Percentiles rank a stretch among this genome's conserved stretches.
These are phyloP conservation scores for Entamoeba dispar DNA, from an alignment of 208 protist species.

Conservation along the genomic window DNA sequence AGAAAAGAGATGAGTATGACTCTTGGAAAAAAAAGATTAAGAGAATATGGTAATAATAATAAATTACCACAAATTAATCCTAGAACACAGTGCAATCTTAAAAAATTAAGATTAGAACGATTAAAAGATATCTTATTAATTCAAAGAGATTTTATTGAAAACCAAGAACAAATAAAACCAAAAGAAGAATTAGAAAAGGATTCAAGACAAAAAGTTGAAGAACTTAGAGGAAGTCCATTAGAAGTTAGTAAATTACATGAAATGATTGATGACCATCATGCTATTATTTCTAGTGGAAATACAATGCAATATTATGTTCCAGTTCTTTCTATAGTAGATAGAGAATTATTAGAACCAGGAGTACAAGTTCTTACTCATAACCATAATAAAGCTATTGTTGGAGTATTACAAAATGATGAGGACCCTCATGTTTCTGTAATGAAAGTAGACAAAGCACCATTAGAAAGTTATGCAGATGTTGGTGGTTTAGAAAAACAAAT, in stretches of 20 bases:
- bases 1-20: neutral
- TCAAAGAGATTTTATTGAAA: constrained; percentile 88
- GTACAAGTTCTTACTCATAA: constrained; percentile 83
- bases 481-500: constrained; percentile 95
- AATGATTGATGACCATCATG: constrained; percentile 91
- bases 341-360: constrained; percentile 70
- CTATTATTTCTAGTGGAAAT: constrained; percentile 9
- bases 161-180: constrained; percentile 44
- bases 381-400: constrained; percentile 65
- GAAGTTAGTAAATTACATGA: constrained; percentile 92
- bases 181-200: constrained; percentile 53
- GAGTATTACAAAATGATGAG: constrained; percentile 82
- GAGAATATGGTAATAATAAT: neutral
- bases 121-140: constrained; percentile 95
- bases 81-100: constrained; percentile 75
- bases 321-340: constrained; percentile 13
- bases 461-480: constrained; percentile 94
- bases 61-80: constrained; percentile 64
- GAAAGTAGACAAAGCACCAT: constrained; percentile 97
- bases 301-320: constrained; percentile 1
- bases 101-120: constrained; percentile 80
- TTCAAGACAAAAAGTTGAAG: constrained; percentile 43
- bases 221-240: constrained; percentile 84
- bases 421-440: constrained; percentile 96
- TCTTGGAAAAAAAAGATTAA: neutral